Conservation (phyloP, 345 rosid genomes). For the Geranium rotundifolium region DNA sequence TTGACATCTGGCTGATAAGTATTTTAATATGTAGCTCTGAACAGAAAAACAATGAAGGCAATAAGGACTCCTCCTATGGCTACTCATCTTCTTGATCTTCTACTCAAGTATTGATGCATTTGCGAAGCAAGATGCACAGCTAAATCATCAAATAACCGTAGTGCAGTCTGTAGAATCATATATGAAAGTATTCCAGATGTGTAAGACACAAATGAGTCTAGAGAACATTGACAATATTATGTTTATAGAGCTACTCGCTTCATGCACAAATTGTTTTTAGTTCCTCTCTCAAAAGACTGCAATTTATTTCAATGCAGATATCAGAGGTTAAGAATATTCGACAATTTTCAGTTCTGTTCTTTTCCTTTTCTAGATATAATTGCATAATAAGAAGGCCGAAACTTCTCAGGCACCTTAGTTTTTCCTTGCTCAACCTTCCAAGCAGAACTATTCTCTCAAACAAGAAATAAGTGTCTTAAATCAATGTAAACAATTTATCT, state of each 20-base stretch:
- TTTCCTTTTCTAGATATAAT: too few relatives aligned
- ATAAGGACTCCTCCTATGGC: conserved; percentile 8
- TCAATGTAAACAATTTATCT: background rate
- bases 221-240: background rate
- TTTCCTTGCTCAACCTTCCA: background rate
- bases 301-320: too few relatives aligned
- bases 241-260: background rate
- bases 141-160: background rate
- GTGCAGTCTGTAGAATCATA: background rate
- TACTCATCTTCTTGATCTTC: conserved; percentile 22
- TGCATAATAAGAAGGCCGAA: background rate
- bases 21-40: conserved; percentile 21
- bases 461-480: background rate
- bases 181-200: background rate
- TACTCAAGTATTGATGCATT: background rate
- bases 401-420: background rate
- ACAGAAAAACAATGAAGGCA: conserved; percentile 7
- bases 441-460: background rate
- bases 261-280: too few relatives aligned
- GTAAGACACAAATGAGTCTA: conserved; percentile 2
- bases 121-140: background rate
- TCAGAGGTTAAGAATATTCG: too few relatives aligned
- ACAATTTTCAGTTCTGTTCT: too few relatives aligned
- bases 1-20: conserved; percentile 5
- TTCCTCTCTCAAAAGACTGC: too few relatives aligned